These are phyloP conservation scores for Lachancea waltii DNA, from an alignment of 805 yeast genomes.

Conservation along the genomic window DNA sequence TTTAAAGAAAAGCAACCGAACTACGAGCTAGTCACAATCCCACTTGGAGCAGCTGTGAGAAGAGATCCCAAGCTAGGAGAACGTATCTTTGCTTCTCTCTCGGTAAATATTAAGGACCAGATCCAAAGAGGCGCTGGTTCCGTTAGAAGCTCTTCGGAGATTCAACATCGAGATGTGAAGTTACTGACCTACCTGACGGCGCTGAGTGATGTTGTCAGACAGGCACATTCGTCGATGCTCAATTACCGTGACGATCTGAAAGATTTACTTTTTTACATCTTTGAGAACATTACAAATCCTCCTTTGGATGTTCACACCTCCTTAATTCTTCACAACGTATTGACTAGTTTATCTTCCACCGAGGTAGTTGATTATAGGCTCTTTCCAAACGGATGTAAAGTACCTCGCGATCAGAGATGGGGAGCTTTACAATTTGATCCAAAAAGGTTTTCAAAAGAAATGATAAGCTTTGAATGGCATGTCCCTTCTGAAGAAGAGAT, in stretches of 20 bases:
- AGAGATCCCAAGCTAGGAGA: conserved; percentile 37
- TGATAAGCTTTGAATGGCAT: conserved; percentile 67
- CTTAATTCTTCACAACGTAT: conserved; percentile 57
- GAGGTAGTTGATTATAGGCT: conserved; percentile 51
- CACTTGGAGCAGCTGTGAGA: conserved; percentile 65
- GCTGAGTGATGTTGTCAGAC: conserved; percentile 62
- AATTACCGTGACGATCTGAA: conserved; percentile 40
- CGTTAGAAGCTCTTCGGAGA: conserved; percentile 56
- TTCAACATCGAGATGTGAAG: conserved; percentile 71
- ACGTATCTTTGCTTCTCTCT: conserved; percentile 23
- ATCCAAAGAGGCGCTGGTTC: conserved; percentile 76
- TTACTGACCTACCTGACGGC: conserved; percentile 66
- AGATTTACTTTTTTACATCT: conserved; percentile 31
- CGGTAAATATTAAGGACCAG: conserved; percentile 54
- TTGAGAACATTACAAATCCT: conserved; percentile 38
- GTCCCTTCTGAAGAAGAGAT: conserved; percentile 54
- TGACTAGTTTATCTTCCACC: conserved; percentile 57
- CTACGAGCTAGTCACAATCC: conserved; percentile 61
- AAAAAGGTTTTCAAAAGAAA: conserved; percentile 41
- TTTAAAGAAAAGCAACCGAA: conserved; percentile 53
- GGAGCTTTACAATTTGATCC: conserved; percentile 63
- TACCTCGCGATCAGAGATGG: conserved; percentile 50
- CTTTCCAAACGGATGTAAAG: conserved; percentile 40
- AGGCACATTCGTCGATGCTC: conserved; percentile 50
- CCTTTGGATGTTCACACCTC: conserved; percentile 54